These are phyloP conservation scores for Macaranga tanarius DNA, from an alignment of 441 rosid genomes.

Conservation along the genomic window DNA sequence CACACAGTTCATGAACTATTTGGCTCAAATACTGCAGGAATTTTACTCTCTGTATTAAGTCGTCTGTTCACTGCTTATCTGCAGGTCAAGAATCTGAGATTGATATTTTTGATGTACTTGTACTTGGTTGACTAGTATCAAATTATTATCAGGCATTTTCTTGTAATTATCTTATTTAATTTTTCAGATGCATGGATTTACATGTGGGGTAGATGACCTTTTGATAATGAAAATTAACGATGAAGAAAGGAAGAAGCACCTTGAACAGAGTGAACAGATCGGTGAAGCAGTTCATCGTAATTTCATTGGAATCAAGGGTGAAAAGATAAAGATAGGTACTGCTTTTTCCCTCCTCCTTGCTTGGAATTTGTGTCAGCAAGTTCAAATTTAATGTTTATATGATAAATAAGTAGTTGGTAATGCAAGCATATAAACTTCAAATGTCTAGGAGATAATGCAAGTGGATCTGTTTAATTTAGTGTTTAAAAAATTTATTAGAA, in stretches of 20 bases:
- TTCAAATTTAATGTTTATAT: not conserved
- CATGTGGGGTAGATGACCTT: conserved; percentile 99
- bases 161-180: conserved; percentile 32
- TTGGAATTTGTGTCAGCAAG: not conserved
- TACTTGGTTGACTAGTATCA: conserved; percentile 16
- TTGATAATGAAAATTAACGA: conserved; percentile 69
- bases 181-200: conserved; percentile 93
- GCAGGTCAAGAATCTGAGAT: conserved; percentile 58
- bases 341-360: not conserved
- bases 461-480: not conserved
- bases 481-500: not conserved
- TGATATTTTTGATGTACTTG: conserved; percentile 9
- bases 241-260: conserved; percentile 66
- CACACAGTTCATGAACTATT: conserved; percentile 96
- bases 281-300: conserved; percentile 78
- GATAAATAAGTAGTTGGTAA: not conserved
- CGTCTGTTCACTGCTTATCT: conserved; percentile 87
- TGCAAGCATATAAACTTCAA: not conserved
- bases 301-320: conserved; percentile 60
- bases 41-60: conserved; percentile 82
- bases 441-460: not conserved
- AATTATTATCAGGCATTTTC: conserved; percentile 19
- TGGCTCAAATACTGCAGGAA: conserved; percentile 91
- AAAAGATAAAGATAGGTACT: conserved; percentile 50
- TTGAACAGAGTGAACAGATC: conserved; percentile 64